Base-by-base conservation (phyloP, 2,329 filamentous ascomycete genomes). In the Aspergillus tamarii region DNA sequence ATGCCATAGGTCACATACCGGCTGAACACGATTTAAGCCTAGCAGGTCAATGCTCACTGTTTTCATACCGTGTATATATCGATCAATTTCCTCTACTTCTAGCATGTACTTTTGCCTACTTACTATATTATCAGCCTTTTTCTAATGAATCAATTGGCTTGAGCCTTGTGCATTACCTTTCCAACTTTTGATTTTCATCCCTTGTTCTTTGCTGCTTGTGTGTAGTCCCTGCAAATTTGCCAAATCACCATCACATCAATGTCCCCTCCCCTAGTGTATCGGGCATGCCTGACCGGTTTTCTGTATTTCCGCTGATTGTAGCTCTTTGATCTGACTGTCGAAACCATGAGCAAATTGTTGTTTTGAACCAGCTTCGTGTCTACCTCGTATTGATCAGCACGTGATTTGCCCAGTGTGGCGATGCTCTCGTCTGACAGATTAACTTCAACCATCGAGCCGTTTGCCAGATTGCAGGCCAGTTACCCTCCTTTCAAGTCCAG, bases 131-230 rank as follows among this genome's bases (percentile, higher is more conserved):
- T 41, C 7, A 41, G 7, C 39, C n/a, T 10, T 41, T 19, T 10
- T 41, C 16, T 41, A 41, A 41, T 41, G 8, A 41, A 41, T 2
- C 7, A n/a, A n/a, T n/a, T 41, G 39, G 19, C 1, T 19, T 8
- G 16, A 16, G 16, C 34, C 1, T 19, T 8, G 16, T 36, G 16
- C 34, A 14, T 10, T n/a, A 10, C 7, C 7, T 19, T 41, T 3
- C 6, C 19, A 14, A 2, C 4, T 41, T 41, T 41, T 2, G 7
- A 0, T 4, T 41, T n/a, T 5, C 7, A 9, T n/a, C 7, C 8
- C 0, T n/a, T n/a, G 6, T 19, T 10, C 0, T 1, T 36, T 16
- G 5, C 2, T 36, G 5, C 34, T 36, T 36, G 4, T 36, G 1
- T 16, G 12, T 16, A 7, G 2, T 36, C 5, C 14, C 34, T 16